Percentiles rank a stretch among this genome's conserved stretches.
Evolutionary conservation across 176 grass and related monocot species (phyloP).

Genomic region (Poa pratensis): DNA sequence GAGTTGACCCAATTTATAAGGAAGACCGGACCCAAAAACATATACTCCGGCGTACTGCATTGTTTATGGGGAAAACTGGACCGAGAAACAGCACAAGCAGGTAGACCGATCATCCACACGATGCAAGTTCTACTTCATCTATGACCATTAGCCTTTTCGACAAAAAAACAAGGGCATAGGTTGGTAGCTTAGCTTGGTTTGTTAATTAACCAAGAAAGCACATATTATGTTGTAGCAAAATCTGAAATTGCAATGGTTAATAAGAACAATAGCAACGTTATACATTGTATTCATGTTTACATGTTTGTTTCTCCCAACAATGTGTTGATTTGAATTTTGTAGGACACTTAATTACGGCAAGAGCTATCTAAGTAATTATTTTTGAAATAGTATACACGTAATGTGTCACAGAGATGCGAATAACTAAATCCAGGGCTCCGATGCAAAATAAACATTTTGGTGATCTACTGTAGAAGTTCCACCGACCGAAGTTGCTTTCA

Average conservation of each 20-base stretch:
- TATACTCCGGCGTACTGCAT: too few relatives aligned
- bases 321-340: background rate
- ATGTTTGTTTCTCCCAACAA: background rate
- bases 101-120: too few relatives aligned
- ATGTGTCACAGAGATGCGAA: background rate
- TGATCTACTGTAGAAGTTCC: background rate
- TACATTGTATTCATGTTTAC: background rate
- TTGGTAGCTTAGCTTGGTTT: background rate
- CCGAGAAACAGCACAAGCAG: too few relatives aligned
- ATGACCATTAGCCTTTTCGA: too few relatives aligned
- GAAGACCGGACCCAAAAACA: too few relatives aligned
- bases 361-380: background rate
- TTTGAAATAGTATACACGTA: background rate
- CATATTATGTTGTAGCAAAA: background rate
- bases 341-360: background rate
- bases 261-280: too few relatives aligned
- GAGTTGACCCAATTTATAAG: too few relatives aligned
- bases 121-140: too few relatives aligned
- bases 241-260: background rate
- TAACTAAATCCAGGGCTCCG: background rate
- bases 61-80: too few relatives aligned
- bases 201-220: background rate
- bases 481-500: background rate
- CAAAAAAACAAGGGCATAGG: too few relatives aligned
- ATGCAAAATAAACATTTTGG: background rate